phyloP scores from a whole-genome alignment of 2,329 filamentous ascomycete species.

The Sporothrix luriei region DNA sequence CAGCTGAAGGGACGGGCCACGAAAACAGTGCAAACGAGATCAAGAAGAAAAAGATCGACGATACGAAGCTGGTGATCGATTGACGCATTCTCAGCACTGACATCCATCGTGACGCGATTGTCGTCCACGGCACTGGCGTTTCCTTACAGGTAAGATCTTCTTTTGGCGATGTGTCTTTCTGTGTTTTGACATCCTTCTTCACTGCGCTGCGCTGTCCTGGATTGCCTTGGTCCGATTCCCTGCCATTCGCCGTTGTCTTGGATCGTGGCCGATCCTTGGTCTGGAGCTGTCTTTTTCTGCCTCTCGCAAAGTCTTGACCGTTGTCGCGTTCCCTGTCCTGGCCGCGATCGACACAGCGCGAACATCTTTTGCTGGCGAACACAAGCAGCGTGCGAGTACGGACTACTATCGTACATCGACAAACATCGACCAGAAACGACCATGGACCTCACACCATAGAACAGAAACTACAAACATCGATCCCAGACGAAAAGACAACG shows the following conservation, averaged over 20 bases:
- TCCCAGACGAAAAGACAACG: background rate
- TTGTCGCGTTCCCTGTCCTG: background rate
- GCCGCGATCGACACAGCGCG: background rate
- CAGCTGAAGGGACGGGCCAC: background rate
- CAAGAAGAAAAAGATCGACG: background rate
- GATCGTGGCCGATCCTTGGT: background rate
- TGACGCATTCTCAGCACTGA: background rate
- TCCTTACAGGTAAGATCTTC: slow-evolving; percentile 9
- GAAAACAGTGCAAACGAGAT: no score
- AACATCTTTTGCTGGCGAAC: background rate
- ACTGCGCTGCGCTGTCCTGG: no score
- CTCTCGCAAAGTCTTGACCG: background rate
- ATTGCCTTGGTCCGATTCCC: background rate
- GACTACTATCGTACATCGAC: no score
- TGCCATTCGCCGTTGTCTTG: background rate
- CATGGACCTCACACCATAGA: background rate
- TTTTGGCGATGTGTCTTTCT: background rate
- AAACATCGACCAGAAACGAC: background rate
- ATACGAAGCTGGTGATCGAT: background rate
- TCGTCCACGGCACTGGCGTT: background rate
- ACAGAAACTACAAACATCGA: background rate
- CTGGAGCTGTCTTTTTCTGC: no score
- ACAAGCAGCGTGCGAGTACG: background rate
- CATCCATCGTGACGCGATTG: background rate
- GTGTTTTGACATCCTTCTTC: background rate